Conservation (phyloP, 257 asterid species). For the Knoxia roxburghii region DNA sequence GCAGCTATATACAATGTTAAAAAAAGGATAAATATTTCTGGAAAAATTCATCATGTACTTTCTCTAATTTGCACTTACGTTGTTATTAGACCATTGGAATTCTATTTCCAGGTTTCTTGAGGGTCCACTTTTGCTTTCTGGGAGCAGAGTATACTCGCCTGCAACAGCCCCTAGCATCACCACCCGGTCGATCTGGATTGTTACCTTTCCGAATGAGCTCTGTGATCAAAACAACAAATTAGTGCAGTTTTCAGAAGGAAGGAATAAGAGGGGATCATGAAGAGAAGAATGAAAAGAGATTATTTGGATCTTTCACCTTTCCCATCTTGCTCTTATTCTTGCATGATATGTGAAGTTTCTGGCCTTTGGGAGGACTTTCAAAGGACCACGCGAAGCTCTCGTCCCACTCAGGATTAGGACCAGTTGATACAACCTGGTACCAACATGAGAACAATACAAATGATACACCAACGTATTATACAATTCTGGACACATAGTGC, state of each 20-base stretch:
- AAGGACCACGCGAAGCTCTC: constrained; percentile 94
- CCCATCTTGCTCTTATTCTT: constrained; percentile 99
- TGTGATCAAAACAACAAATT: constrained; percentile 21
- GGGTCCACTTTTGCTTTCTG: constrained; percentile 93
- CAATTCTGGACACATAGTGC: background rate
- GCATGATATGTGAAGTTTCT: constrained; percentile 98
- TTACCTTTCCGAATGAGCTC: constrained; percentile 97
- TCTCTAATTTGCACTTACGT: constrained; percentile 18
- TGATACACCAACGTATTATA: background rate
- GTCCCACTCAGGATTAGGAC: constrained; percentile 97
- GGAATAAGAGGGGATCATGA: background rate
- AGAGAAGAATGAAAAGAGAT: too few species aligned
- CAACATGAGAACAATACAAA: constrained; percentile 5
- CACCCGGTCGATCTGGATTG: constrained; percentile 95
- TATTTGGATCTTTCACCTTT: constrained; percentile 46
- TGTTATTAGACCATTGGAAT: constrained; percentile 83
- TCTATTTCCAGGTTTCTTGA: constrained; percentile 90
- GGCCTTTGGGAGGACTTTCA: constrained; percentile 99
- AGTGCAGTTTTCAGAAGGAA: background rate
- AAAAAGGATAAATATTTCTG: constrained; percentile 8
- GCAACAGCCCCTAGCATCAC: constrained; percentile 99
- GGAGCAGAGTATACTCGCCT: constrained; percentile 84
- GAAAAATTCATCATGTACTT: constrained; percentile 7
- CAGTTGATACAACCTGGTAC: constrained; percentile 77
- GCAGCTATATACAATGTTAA: constrained; percentile 39